A percentile compares a stretch with the other conserved stretches of the same genome.
Conservation (phyloP, 371 early-diverging fungal genomes). For the Blakeslea trispora region DNA sequence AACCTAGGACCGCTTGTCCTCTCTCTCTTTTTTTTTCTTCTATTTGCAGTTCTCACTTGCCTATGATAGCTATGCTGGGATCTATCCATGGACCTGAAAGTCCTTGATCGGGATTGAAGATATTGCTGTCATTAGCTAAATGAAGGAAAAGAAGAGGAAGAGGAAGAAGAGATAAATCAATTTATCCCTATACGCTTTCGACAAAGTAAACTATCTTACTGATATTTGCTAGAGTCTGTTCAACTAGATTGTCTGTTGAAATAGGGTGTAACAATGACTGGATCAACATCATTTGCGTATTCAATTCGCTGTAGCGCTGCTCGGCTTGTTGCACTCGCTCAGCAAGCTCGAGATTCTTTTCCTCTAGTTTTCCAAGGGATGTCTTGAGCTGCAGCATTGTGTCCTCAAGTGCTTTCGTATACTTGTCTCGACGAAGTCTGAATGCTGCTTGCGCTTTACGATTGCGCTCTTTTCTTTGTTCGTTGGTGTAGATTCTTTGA, state of each 20-base stretch:
- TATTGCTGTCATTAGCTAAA: background rate
- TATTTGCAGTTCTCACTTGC: no score
- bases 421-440: slow-evolving; percentile 61
- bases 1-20: slow-evolving; percentile 15
- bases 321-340: background rate
- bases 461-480: slow-evolving; percentile 64
- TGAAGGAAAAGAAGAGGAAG: no score
- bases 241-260: background rate
- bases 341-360: background rate
- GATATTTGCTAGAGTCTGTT: background rate
- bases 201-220: no score
- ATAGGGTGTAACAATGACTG: slow-evolving; percentile 7
- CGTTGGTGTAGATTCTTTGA: slow-evolving; percentile 23
- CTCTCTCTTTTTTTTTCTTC: background rate
- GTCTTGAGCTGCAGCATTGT: slow-evolving; percentile 5
- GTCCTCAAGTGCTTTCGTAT: slow-evolving; percentile 53
- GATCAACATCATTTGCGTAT: slow-evolving; percentile 6
- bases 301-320: slow-evolving; percentile 4
- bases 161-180: no score
- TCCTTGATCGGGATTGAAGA: no score
- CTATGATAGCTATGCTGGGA: no score
- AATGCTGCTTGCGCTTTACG: slow-evolving; percentile 70
- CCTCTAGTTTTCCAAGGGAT: slow-evolving; percentile 10
- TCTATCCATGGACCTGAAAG: no score
- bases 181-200: no score